A percentile compares a stretch with the other conserved stretches of the same genome.
Conservation (phyloP, 768 basidiomycete species). For the Austroboletus eburneus region DNA sequence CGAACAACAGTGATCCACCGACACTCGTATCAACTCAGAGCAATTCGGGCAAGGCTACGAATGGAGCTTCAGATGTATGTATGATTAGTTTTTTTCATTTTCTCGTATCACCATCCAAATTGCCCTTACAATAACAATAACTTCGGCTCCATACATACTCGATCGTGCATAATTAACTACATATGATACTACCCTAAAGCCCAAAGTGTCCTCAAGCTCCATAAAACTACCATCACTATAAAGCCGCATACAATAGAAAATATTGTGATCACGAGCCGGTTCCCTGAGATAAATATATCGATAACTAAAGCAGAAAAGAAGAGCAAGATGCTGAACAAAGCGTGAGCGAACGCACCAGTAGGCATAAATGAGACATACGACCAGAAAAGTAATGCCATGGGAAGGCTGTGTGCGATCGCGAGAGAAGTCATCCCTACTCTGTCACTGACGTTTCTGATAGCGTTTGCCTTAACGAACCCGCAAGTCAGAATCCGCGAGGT, state of each 20-base stretch:
- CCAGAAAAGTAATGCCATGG: constrained; percentile 31
- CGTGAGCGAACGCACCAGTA: not conserved
- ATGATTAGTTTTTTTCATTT: too few relatives aligned
- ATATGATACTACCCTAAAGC: not conserved
- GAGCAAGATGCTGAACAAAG: not conserved
- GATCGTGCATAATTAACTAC: too few relatives aligned
- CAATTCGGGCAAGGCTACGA: too few relatives aligned
- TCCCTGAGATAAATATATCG: not conserved
- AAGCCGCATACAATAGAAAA: not conserved
- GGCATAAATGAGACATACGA: constrained; percentile 16
- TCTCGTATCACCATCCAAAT: too few relatives aligned
- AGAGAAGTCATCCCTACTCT: constrained; percentile 5
- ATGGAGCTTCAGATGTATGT: too few relatives aligned
- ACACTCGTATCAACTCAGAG: too few relatives aligned
- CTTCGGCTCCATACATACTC: too few relatives aligned
- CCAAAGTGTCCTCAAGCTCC: not conserved
- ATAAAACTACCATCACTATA: not conserved
- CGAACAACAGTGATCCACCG: too few relatives aligned
- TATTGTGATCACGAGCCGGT: not conserved
- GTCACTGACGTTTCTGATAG: not conserved
- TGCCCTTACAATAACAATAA: too few relatives aligned
- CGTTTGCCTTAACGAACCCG: not conserved
- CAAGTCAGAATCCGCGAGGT: not conserved
- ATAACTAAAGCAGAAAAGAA: not conserved
- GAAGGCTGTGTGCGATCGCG: constrained; percentile 31